Conservation (phyloP, 345 rosid genomes). For the Rhodomyrtus tomentosa region DNA sequence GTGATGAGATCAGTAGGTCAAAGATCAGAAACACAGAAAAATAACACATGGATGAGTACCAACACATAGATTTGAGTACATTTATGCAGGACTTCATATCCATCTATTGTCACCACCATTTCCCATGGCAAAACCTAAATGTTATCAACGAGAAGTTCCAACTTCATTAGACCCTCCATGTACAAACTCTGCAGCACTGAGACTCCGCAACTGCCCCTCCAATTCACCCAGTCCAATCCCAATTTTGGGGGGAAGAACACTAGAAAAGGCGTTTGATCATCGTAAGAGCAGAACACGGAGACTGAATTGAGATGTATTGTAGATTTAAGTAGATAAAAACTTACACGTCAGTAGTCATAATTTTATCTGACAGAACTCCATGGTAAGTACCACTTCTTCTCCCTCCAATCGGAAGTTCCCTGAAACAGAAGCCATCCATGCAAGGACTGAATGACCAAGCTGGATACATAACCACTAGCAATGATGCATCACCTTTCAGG, state of each 20-base stretch:
- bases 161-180: background rate
- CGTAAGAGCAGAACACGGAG: background rate
- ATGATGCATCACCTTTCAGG: constrained; percentile 5
- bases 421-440: background rate
- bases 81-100: background rate
- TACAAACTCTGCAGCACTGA: background rate
- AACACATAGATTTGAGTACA: background rate
- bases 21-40: background rate
- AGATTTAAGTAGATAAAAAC: background rate
- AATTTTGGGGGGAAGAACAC: background rate
- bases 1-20: background rate
- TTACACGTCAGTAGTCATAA: background rate
- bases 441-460: background rate
- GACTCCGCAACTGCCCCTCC: background rate
- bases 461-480: background rate
- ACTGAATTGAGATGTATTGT: background rate
- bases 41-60: background rate
- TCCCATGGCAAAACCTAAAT: background rate
- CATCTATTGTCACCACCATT: background rate
- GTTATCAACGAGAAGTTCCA: background rate
- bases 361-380: background rate
- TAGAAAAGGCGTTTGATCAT: background rate
- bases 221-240: background rate
- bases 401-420: background rate
- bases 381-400: background rate